Evolutionary conservation across 2,329 filamentous ascomycete genomes (phyloP).

Genomic region (Botrytis porri): DNA sequence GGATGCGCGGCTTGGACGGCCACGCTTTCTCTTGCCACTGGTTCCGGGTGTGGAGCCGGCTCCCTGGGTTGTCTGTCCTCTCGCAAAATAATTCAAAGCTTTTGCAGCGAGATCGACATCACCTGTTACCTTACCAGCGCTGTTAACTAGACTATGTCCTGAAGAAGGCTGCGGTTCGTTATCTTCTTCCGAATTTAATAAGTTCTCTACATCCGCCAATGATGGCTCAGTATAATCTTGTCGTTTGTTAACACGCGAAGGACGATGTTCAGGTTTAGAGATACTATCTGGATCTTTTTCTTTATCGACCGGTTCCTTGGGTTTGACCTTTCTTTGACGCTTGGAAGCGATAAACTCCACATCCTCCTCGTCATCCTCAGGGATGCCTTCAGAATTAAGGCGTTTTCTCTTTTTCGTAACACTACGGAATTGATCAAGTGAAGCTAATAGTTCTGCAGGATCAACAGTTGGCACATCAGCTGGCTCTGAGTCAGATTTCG

Average conservation of each 20-base stretch:
- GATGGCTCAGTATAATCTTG: slow-evolving; percentile 31
- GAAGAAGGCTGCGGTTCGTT: neutral
- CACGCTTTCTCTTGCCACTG: slow-evolving; percentile 24
- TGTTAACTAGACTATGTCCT: slow-evolving; percentile 11
- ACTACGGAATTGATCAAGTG: slow-evolving; percentile 22
- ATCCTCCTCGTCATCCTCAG: slow-evolving; percentile 28
- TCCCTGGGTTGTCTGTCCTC: slow-evolving; percentile 8
- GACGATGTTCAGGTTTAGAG: slow-evolving; percentile 23
- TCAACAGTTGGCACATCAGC: slow-evolving; percentile 26
- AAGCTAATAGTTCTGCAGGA: slow-evolving; percentile 31
- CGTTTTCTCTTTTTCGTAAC: slow-evolving; percentile 29
- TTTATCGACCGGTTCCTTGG: slow-evolving; percentile 22
- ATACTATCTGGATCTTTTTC: slow-evolving; percentile 6
- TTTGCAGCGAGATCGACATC: slow-evolving; percentile 30
- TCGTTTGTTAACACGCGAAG: slow-evolving; percentile 25
- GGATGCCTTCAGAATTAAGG: slow-evolving; percentile 21
- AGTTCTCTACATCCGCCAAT: slow-evolving; percentile 27
- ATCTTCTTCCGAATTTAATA: slow-evolving; percentile 9
- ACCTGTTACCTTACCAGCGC: slow-evolving; percentile 12
- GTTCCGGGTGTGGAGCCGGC: neutral
- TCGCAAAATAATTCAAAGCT: slow-evolving; percentile 26
- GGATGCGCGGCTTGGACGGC: slow-evolving; percentile 16
- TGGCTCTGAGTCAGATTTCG: slow-evolving; percentile 24
- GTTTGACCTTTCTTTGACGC: slow-evolving; percentile 26
- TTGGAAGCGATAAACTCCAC: slow-evolving; percentile 34